Evolutionary conservation across 257 asterid species (phyloP), one percentile per base, ranked within the genome.

Genomic region (Nicotiana obtusifolia): DNA sequence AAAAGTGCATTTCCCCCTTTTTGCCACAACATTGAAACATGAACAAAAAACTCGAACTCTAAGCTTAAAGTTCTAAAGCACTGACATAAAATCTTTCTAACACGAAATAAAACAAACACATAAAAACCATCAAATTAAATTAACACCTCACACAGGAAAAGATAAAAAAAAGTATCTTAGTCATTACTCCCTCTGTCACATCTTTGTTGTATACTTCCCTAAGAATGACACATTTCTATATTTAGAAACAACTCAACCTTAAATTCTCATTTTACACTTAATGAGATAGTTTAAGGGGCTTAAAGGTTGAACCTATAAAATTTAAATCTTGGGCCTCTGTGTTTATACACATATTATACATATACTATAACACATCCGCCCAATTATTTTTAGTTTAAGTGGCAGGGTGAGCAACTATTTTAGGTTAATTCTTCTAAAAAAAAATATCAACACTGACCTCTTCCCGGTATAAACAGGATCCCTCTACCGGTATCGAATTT

Each of bases 381-480:
- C 11, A 1, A 8, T 0, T 26, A 26, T 26, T 26, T 26, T 26
- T 26, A 26, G 28, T 26, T 26, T 26, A 26, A 26, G 1, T 1
- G 28, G 28, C 1, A 26, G 28, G 28, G 28, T 26, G 28, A 26
- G 28, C 28, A 1, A 26, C 28, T 26, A 26, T 26, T 41, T 41
- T 8, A 41, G 47, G 11, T 7, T 41, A 41, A 41, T 7, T 41
- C 47, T 41, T 41, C 30, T 60, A 60, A 60, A 60, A 60, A 60
- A 22, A 16, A 22, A 30, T 62, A 62, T 62, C 26, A 44, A 47
- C 77, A 47, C 89, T 82, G 57, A 92, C 99, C 98, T 93, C 69
- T 93, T 19, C 88, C 96, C 5, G 99, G 99, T 81, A 95, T 44
- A 87, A 56, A 95, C 77, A 93, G 83, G 83, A 93, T 44, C 9